These are phyloP conservation scores for Reticulascus tulasneorum DNA, from an alignment of 2,329 filamentous ascomycete genomes.

Conservation along the genomic window DNA sequence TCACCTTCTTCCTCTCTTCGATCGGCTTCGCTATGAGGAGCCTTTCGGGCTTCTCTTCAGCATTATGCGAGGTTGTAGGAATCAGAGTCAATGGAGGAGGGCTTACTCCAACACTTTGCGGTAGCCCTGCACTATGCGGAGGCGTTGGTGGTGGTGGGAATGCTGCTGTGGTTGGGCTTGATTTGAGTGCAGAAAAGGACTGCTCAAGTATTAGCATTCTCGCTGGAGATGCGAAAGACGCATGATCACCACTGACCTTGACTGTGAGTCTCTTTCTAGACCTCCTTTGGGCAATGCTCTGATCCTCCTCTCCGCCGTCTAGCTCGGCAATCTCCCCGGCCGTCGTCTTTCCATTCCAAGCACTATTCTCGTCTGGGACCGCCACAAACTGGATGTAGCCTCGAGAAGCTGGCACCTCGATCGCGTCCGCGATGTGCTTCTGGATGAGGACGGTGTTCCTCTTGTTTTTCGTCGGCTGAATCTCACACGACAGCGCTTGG, in stretches of 20 bases:
- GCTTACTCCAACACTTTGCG: too few relatives aligned
- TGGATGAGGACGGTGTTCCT: constrained; percentile 77
- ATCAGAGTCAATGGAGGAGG: too few relatives aligned
- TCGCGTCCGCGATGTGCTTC: constrained; percentile 65
- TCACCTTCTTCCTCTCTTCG: constrained; percentile 6
- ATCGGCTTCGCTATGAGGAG: neutral
- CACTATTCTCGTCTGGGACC: constrained; percentile 67
- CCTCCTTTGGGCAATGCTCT: constrained; percentile 11
- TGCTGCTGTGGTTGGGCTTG: constrained; percentile 9
- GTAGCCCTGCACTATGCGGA: too few relatives aligned
- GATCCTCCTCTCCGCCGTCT: constrained; percentile 23
- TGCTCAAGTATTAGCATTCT: neutral
- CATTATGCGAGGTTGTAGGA: too few relatives aligned
- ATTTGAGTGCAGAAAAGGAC: constrained; percentile 8
- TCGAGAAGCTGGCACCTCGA: constrained; percentile 62
- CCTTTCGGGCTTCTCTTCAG: constrained; percentile 5
- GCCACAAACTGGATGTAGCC: constrained; percentile 71
- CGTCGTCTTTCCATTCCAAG: constrained; percentile 66
- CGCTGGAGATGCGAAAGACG: too few relatives aligned
- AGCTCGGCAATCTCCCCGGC: constrained; percentile 62
- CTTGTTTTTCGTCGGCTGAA: constrained; percentile 73
- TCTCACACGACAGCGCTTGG: constrained; percentile 62
- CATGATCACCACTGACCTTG: constrained; percentile 21
- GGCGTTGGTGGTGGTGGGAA: too few relatives aligned
- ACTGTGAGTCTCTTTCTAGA: constrained; percentile 29